phyloP scores from a whole-genome alignment of 148 eudicot species.

The Euryodendron excelsum region DNA sequence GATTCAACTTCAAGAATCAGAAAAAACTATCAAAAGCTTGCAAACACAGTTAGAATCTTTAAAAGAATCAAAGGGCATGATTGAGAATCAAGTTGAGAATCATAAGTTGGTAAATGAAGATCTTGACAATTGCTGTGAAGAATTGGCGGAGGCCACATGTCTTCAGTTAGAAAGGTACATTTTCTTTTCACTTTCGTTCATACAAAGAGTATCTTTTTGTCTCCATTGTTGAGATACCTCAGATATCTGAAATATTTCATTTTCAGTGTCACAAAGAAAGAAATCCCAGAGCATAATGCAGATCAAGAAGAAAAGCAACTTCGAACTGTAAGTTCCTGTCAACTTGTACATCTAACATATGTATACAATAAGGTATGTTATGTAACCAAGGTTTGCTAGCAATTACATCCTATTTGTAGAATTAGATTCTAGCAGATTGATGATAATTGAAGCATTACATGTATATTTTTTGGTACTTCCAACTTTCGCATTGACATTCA shows the following conservation, averaged over 20 bases:
- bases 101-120: slow-evolving; percentile 42
- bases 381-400: not conserved
- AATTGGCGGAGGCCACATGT: slow-evolving; percentile 47
- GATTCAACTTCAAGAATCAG: slow-evolving; percentile 37
- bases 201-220: not conserved
- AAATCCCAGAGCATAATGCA: slow-evolving; percentile 19
- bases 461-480: not conserved
- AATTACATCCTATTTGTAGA: not conserved
- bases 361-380: not conserved
- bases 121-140: slow-evolving; percentile 40
- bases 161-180: slow-evolving; percentile 58
- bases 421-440: not conserved
- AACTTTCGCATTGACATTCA: not conserved
- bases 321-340: slow-evolving; percentile 52
- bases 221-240: not conserved
- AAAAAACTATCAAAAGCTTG: slow-evolving; percentile 31
- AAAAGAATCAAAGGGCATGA: slow-evolving; percentile 30
- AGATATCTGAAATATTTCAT: slow-evolving; percentile 10
- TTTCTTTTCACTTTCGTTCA: not conserved
- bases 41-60: slow-evolving; percentile 37
- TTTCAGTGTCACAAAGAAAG: slow-evolving; percentile 44
- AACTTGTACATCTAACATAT: not conserved
- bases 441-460: not conserved
- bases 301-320: slow-evolving; percentile 47
- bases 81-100: slow-evolving; percentile 38